A percentile compares a stretch with the other conserved stretches of the same genome.
Conservation (phyloP, 352 stramenopile species). For the Phytophthora idaei region DNA sequence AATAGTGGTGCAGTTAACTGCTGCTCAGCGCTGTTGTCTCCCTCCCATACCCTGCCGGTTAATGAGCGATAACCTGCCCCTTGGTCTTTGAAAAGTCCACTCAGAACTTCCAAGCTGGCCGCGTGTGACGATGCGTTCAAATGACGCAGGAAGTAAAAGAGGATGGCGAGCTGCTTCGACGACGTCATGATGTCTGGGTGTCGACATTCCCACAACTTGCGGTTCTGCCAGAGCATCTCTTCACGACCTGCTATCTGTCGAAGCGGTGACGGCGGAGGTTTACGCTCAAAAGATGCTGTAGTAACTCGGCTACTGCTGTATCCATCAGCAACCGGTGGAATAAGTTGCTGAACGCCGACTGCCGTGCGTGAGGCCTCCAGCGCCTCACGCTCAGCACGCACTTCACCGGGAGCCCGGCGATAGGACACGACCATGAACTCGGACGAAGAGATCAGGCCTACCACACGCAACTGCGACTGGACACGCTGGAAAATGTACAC, state of each 20-base stretch:
- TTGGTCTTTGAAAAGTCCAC: constrained; percentile 29
- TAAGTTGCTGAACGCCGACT: constrained; percentile 6
- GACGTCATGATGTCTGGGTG: constrained; percentile 44
- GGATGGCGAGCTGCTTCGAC: constrained; percentile 58
- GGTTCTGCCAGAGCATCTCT: constrained; percentile 36
- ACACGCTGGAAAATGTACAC: constrained; percentile 57
- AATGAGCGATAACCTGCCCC: constrained; percentile 8
- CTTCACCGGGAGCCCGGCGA: constrained; percentile 53
- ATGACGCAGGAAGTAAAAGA: constrained; percentile 48
- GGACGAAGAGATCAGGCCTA: constrained; percentile 47
- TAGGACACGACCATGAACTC: constrained; percentile 77
- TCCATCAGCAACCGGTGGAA: neutral
- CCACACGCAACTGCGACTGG: constrained; percentile 41
- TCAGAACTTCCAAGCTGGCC: constrained; percentile 36
- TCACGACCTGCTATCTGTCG: constrained; percentile 19
- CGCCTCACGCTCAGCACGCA: constrained; percentile 42
- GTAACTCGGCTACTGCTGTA: neutral
- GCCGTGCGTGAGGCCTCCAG: constrained; percentile 15
- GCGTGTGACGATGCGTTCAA: constrained; percentile 40
- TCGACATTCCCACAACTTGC: constrained; percentile 49
- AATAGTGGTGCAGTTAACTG: constrained; percentile 18
- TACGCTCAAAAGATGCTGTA: neutral
- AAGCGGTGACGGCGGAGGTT: neutral
- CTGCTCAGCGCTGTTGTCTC: neutral
- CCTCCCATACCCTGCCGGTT: neutral